Conservation (phyloP, 225 moss, liverwort and hornwort genomes). For the Thuidium tamariscinum region DNA sequence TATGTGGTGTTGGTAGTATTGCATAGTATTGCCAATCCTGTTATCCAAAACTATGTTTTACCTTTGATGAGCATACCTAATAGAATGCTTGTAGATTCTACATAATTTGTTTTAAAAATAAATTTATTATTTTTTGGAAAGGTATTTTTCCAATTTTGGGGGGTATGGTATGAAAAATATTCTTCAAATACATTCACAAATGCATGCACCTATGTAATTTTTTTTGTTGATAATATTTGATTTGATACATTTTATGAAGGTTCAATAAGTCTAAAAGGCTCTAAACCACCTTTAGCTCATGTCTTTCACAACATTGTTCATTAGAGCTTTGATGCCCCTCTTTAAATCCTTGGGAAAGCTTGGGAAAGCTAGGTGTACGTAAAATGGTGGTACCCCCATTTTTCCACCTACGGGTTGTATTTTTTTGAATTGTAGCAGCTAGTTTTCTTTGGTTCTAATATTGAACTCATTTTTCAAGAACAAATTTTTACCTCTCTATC, state of each 20-base stretch:
- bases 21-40: too few relatives aligned
- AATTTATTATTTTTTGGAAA: background rate
- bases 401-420: fast-evolving
- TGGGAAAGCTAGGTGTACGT: background rate
- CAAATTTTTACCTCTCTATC: fast-evolving
- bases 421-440: background rate
- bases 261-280: background rate
- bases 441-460: fast-evolving
- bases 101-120: background rate
- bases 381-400: background rate
- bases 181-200: background rate
- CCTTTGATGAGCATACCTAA: background rate
- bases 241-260: background rate
- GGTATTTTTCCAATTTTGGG: background rate
- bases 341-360: background rate
- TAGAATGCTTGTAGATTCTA: background rate
- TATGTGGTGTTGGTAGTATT: too few relatives aligned
- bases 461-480: background rate
- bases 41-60: too few relatives aligned
- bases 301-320: background rate
- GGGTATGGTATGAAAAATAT: background rate
- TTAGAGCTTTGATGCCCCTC: fast-evolving
- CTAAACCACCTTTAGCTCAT: background rate
- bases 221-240: background rate
- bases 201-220: background rate